Conservation (phyloP, 208 protist genomes). For the Acanthamoeba rhysodes region DNA sequence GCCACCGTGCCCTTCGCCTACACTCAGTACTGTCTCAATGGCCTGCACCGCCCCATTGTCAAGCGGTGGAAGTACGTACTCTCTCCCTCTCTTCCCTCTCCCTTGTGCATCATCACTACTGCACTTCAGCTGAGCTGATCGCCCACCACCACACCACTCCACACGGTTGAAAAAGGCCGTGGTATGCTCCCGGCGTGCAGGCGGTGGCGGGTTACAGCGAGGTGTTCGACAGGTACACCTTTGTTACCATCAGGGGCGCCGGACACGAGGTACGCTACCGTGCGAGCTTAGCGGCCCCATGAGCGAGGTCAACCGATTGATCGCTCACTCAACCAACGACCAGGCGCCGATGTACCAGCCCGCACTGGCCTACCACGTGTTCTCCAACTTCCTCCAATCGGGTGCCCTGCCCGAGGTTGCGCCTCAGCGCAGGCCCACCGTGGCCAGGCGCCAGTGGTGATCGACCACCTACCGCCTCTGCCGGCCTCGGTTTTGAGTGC, state of each 20-base stretch:
- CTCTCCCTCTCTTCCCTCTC: no score
- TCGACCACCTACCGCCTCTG: background rate
- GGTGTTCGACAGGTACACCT: slow-evolving; percentile 69
- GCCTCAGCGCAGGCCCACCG: background rate
- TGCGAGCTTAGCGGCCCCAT: background rate
- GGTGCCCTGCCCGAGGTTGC: background rate
- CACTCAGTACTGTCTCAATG: slow-evolving; percentile 64
- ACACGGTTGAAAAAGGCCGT: background rate
- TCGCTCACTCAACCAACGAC: background rate
- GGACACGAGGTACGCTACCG: background rate
- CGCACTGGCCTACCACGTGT: slow-evolving; percentile 9
- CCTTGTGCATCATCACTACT: no score
- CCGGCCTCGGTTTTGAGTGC: no score
- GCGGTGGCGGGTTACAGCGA: slow-evolving; percentile 39
- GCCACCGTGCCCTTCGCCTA: slow-evolving; percentile 65
- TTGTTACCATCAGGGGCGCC: slow-evolving; percentile 63
- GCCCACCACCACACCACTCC: no score
- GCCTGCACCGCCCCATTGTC: slow-evolving; percentile 38
- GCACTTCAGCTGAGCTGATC: no score
- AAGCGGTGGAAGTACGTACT: background rate
- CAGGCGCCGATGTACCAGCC: slow-evolving; percentile 55
- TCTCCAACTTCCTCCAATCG: slow-evolving; percentile 54
- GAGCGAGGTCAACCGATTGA: no score
- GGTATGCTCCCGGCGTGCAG: background rate
- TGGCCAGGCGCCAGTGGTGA: background rate